A percentile compares a stretch with the other conserved stretches of the same genome.
Conservation (phyloP, 2,329 filamentous ascomycete genomes). For the Fusarium virguliforme region DNA sequence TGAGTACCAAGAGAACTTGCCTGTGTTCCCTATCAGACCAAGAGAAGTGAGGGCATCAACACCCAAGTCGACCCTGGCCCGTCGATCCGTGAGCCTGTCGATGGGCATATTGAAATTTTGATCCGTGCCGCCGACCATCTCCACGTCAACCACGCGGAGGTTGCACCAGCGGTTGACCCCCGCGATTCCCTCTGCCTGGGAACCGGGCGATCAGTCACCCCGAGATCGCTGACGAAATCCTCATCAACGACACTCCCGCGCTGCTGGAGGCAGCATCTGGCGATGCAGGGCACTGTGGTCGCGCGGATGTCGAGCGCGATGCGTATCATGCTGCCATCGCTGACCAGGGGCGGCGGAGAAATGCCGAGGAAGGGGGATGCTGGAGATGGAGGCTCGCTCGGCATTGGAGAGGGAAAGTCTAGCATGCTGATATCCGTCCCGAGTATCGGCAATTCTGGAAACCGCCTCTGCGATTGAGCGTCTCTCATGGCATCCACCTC, state of each 20-base stretch:
- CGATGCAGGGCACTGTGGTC: slow-evolving; percentile 36
- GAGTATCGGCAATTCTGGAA: neutral
- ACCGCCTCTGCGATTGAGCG: neutral
- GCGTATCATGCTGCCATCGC: slow-evolving; percentile 41
- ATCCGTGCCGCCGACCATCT: slow-evolving; percentile 35
- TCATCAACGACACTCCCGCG: slow-evolving; percentile 33
- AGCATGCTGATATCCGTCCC: neutral
- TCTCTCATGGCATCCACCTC: neutral
- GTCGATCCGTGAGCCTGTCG: slow-evolving; percentile 26
- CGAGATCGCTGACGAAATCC: slow-evolving; percentile 33
- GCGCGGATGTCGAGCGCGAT: slow-evolving; percentile 34
- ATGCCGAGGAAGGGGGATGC: slow-evolving; percentile 23
- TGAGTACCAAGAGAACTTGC: slow-evolving; percentile 28
- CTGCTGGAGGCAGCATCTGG: slow-evolving; percentile 34
- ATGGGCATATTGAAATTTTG: slow-evolving; percentile 30
- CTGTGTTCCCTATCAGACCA: slow-evolving; percentile 24
- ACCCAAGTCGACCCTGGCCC: slow-evolving; percentile 35
- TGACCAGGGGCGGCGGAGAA: slow-evolving; percentile 21
- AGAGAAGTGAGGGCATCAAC: slow-evolving; percentile 30
- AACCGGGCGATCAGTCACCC: slow-evolving; percentile 20
- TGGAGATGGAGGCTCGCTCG: slow-evolving; percentile 35
- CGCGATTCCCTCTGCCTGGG: slow-evolving; percentile 20
- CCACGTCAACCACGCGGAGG: slow-evolving; percentile 40
- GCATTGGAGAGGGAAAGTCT: neutral
- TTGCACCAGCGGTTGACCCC: slow-evolving; percentile 30